Conservation (phyloP, 2,329 filamentous ascomycete species). For the Trichophyton mentagrophytes region DNA sequence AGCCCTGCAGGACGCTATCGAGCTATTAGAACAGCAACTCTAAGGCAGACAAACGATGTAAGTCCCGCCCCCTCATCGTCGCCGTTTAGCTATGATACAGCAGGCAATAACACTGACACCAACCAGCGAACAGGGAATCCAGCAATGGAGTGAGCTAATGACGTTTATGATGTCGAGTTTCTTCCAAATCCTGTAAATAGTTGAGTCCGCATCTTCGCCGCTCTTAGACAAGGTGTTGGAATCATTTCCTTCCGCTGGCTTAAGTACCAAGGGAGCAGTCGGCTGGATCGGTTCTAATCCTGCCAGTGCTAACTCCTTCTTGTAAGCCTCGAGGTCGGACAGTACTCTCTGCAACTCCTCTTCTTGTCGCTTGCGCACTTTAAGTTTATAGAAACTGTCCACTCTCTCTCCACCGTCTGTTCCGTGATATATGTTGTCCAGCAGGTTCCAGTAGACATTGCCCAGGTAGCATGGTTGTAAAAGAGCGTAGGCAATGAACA, state of each 20-base stretch:
- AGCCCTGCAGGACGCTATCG: constrained; percentile 2
- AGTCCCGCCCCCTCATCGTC: neutral
- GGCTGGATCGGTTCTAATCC: neutral
- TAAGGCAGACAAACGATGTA: neutral
- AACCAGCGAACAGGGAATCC: constrained; percentile 7
- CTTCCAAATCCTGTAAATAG: neutral
- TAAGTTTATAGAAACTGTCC: neutral
- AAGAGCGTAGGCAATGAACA: constrained; percentile 6
- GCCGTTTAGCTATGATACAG: constrained; percentile 1
- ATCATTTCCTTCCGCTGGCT: neutral
- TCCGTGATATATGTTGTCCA: constrained; percentile 8
- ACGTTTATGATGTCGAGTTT: neutral
- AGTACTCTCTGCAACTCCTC: neutral
- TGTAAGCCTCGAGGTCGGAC: constrained; percentile 4
- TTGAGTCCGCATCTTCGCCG: neutral
- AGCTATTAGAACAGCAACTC: neutral
- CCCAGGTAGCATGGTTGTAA: constrained; percentile 7
- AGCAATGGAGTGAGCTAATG: neutral
- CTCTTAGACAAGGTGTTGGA: neutral
- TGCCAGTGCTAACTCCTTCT: constrained; percentile 2
- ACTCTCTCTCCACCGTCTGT: neutral
- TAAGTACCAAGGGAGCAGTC: neutral
- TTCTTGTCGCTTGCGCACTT: neutral
- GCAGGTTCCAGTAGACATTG: constrained; percentile 9
- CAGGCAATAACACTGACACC: constrained; percentile 2